Percentiles rank a stretch among this genome's conserved stretches.
phyloP scores from a whole-genome alignment of 2,329 filamentous ascomycete species.

The Fusarium sublunatum region DNA sequence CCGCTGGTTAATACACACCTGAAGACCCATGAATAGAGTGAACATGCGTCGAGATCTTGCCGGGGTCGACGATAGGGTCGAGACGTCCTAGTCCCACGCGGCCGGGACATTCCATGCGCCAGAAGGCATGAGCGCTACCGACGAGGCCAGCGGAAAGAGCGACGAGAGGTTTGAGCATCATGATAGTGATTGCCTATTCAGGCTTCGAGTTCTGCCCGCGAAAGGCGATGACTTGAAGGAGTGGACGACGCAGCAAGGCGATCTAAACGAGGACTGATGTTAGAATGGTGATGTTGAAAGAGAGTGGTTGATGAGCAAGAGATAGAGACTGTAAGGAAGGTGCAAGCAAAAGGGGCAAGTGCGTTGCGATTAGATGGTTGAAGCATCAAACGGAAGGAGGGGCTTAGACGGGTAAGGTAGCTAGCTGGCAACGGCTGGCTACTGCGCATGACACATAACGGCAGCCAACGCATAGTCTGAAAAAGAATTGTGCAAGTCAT shows the following conservation, averaged over 20 bases:
- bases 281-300: constrained; percentile 23
- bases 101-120: constrained; percentile 87
- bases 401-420: constrained; percentile 9
- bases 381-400: constrained; percentile 29
- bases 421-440: constrained; percentile 23
- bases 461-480: constrained; percentile 23
- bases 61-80: constrained; percentile 79
- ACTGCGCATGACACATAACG: constrained; percentile 12
- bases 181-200: constrained; percentile 40
- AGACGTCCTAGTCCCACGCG: constrained; percentile 76
- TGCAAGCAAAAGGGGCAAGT: constrained; percentile 14
- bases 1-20: constrained; percentile 65
- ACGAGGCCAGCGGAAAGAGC: constrained; percentile 51
- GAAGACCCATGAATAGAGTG: constrained; percentile 81
- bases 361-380: constrained; percentile 8
- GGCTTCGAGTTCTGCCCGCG: constrained; percentile 32
- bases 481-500: not conserved
- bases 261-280: constrained; percentile 44
- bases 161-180: constrained; percentile 52
- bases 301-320: constrained; percentile 3
- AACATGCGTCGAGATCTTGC: constrained; percentile 69
- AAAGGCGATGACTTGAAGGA: constrained; percentile 43
- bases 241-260: constrained; percentile 52
- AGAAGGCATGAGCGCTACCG: constrained; percentile 74
- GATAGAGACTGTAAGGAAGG: constrained; percentile 8